Base-by-base conservation (phyloP, 345 rosid species). In the Eucalyptus cloeziana region DNA sequence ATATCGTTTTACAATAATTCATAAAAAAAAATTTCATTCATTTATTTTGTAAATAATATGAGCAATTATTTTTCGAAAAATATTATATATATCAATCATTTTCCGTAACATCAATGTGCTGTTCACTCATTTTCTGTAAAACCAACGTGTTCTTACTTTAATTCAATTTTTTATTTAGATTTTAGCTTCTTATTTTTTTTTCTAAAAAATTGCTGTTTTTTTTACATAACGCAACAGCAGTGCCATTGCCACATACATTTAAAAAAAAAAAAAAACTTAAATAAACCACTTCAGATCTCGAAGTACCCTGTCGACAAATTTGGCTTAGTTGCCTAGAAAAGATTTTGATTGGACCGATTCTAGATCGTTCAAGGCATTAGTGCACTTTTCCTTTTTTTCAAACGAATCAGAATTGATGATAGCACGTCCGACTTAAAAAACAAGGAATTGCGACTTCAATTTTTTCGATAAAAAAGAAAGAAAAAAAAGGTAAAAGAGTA, bases 401-500 rank as follows among this genome's bases (percentile, higher is more conserved):
- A 37, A 76, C 47, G 2, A 37, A 8, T 76, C 30, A 19, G 8
- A 76, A 12, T 76, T 76, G 21, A 13, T 1, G 27, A 37, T 37
- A 21, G 7, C 45, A 21, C 15, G 1, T 76, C 4, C 1, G 4
- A 19, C 25, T 24, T 56, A 8, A 37, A 37, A 76, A 2, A 37
- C 19, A 10, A 76, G 43, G 45, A 76, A 37, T 19, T 19, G 83
- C 3, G 27, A 37, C 83, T 76, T 37, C 13, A 19, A 5, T 5
- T 21, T 5, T 2, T 37, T 37, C 4, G 2, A 31, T 2, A 4
- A 69, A 16, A 15, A 15, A 1, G 6, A 13, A 0, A 16, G 7
- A 15, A 16, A 3, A 10, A 21, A 19, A 19, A 6, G 3, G 27
- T 11, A 7, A 11, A 40, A 76, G 16, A n/a, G 24, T 13, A 76